Percentiles rank a stretch among this genome's conserved stretches.
phyloP scores from a whole-genome alignment of 257 asterid genomes.

The Solanum habrochaites region DNA sequence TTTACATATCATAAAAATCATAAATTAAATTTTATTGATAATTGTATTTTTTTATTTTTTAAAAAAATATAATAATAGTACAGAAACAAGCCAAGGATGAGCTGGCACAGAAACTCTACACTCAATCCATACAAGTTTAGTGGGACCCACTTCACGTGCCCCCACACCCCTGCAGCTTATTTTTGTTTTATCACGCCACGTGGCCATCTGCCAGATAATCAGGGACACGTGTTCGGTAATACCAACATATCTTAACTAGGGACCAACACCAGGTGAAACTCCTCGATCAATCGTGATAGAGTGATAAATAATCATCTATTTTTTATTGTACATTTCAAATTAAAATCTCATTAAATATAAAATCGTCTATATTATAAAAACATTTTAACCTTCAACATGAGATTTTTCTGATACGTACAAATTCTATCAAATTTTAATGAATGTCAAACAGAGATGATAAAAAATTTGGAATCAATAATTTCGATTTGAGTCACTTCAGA shows the following conservation, averaged over 20 bases:
- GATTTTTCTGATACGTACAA: no score
- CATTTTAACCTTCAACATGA: accelerated
- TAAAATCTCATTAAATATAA: accelerated
- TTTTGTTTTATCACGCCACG: slow-evolving; percentile 3
- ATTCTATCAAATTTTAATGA: no score
- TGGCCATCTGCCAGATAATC: neutral
- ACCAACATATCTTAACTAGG: slow-evolving; percentile 17
- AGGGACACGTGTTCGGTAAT: slow-evolving; percentile 13
- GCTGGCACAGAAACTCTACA: slow-evolving; percentile 23
- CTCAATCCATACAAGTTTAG: slow-evolving; percentile 15
- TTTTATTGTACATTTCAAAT: no score
- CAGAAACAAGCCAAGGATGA: neutral
- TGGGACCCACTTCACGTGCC: slow-evolving; percentile 43
- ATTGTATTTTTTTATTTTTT: neutral
- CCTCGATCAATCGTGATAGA: no score
- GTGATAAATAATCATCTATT: no score
- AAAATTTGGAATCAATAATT: no score
- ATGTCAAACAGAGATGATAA: no score
- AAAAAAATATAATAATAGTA: neutral
- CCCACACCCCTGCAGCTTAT: slow-evolving; percentile 2
- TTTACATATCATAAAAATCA: neutral
- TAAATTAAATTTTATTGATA: neutral
- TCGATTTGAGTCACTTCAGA: no score
- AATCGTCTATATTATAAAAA: no score
- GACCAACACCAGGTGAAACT: slow-evolving; percentile 31